Conservation (phyloP, 768 basidiomycete genomes). For the Inosperma sp. region DNA sequence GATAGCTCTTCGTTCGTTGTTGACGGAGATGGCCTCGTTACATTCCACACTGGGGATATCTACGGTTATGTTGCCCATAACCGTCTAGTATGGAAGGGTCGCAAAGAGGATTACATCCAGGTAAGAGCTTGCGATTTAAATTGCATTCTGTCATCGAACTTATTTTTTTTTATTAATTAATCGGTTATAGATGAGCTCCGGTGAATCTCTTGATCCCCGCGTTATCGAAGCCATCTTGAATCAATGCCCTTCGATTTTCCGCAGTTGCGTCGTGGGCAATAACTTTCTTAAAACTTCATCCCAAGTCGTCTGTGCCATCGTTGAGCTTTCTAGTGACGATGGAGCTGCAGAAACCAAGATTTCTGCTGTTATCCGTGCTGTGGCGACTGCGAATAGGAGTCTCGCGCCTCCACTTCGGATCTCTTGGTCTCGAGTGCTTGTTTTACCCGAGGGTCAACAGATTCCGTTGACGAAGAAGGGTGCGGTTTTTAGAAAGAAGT, state of each 20-base stretch:
- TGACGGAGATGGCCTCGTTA: constrained; percentile 24
- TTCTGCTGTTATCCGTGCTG: constrained; percentile 26
- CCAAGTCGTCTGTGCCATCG: constrained; percentile 28
- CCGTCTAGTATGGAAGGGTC: constrained; percentile 30
- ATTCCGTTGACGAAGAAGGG: constrained; percentile 33
- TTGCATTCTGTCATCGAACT: not conserved
- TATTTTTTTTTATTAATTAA: not conserved
- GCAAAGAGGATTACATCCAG: constrained; percentile 33
- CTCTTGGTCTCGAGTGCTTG: constrained; percentile 29
- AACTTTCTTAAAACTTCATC: constrained; percentile 30
- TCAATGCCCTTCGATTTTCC: constrained; percentile 21
- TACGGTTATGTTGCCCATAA: constrained; percentile 22
- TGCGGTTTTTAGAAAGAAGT: constrained; percentile 30
- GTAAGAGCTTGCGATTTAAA: too few species aligned
- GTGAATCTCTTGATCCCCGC: constrained; percentile 34
- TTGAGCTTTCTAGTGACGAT: constrained; percentile 20
- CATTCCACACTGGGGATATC: constrained; percentile 32
- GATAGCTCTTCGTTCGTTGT: constrained; percentile 25
- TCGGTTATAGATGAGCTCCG: constrained; percentile 27
- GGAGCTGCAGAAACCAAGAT: constrained; percentile 12
- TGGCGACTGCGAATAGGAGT: constrained; percentile 27
- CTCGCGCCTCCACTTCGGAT: constrained; percentile 33
- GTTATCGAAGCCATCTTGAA: constrained; percentile 27
- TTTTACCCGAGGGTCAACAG: constrained; percentile 23
- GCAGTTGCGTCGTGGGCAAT: constrained; percentile 32